Evolutionary conservation across 768 basidiomycete species (phyloP).

Genomic region (Holtermanniella nyarrowii): DNA sequence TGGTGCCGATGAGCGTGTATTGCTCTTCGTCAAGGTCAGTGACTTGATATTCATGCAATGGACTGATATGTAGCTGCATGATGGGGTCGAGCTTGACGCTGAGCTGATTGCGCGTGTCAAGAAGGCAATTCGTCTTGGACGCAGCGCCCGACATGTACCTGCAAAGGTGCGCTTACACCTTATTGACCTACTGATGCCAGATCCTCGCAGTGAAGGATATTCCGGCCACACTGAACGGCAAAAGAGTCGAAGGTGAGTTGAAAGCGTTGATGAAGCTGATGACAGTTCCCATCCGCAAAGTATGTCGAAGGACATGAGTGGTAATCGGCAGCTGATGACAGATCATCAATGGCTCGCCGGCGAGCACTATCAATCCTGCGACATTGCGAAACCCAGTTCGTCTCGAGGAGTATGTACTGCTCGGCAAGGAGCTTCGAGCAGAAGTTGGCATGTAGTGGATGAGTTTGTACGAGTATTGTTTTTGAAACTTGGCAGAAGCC

Average conservation of each 20-base stretch:
- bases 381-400: conserved; percentile 67
- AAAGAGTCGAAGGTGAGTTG: conserved; percentile 59
- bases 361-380: conserved; percentile 58
- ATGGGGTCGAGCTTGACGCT: conserved; percentile 47
- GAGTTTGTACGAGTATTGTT: too few species aligned
- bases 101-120: conserved; percentile 53
- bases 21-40: conserved; percentile 56
- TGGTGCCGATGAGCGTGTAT: conserved; percentile 63
- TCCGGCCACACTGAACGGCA: conserved; percentile 70
- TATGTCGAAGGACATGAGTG: neutral
- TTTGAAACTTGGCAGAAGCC: too few species aligned
- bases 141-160: conserved; percentile 68
- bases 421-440: conserved; percentile 47
- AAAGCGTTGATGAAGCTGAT: neutral
- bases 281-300: conserved; percentile 21
- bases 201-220: conserved; percentile 61
- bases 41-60: neutral
- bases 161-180: conserved; percentile 47
- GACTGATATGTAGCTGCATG: conserved; percentile 40
- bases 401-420: conserved; percentile 49
- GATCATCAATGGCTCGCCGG: conserved; percentile 63
- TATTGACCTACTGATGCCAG: conserved; percentile 43
- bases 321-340: conserved; percentile 4
- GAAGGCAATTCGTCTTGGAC: conserved; percentile 51
- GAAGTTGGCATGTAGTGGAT: conserved; percentile 42